A percentile compares a stretch with the other conserved stretches of the same genome.
phyloP scores from a whole-genome alignment of 2,329 filamentous ascomycete species.

The Neopestalotiopsis sp. region DNA sequence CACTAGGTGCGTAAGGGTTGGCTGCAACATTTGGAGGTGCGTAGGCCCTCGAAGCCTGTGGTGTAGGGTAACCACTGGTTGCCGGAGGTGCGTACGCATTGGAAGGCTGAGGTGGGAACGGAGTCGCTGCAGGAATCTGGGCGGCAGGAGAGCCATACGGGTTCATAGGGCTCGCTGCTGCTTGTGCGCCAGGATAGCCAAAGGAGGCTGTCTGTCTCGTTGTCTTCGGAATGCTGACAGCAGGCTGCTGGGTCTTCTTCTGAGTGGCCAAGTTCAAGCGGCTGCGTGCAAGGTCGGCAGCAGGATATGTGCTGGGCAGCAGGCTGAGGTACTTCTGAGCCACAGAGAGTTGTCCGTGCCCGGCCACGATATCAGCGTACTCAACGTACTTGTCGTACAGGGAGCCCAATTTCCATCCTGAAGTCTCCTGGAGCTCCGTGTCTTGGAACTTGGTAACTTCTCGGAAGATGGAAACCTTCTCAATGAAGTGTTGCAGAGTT shows the following conservation, averaged over 20 bases:
- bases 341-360: slow-evolving; percentile 83
- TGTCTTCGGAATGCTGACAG: slow-evolving; percentile 41
- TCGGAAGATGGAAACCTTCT: slow-evolving; percentile 97
- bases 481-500: slow-evolving; percentile 90
- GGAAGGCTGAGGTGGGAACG: slow-evolving; percentile 32
- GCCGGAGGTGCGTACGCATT: slow-evolving; percentile 30
- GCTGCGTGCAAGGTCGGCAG: slow-evolving; percentile 84
- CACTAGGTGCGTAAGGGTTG: slow-evolving; percentile 59
- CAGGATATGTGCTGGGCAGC: slow-evolving; percentile 81
- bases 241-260: slow-evolving; percentile 47
- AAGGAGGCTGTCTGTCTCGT: slow-evolving; percentile 47
- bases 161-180: slow-evolving; percentile 35
- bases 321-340: slow-evolving; percentile 93
- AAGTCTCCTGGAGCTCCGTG: slow-evolving; percentile 69
- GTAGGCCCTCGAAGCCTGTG: slow-evolving; percentile 28
- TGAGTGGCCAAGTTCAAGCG: slow-evolving; percentile 85
- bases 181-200: slow-evolving; percentile 56
- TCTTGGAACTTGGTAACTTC: slow-evolving; percentile 93
- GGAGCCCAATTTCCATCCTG: slow-evolving; percentile 86
- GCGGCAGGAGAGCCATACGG: slow-evolving; percentile 36
- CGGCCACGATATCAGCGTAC: slow-evolving; percentile 93
- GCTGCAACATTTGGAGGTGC: slow-evolving; percentile 29
- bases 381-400: slow-evolving; percentile 96
- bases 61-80: slow-evolving; percentile 38
- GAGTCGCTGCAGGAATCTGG: slow-evolving; percentile 35